Percentiles rank a stretch among this genome's conserved stretches.
Conservation (phyloP, 2,329 filamentous ascomycete species). For the Fusarium sp. region DNA sequence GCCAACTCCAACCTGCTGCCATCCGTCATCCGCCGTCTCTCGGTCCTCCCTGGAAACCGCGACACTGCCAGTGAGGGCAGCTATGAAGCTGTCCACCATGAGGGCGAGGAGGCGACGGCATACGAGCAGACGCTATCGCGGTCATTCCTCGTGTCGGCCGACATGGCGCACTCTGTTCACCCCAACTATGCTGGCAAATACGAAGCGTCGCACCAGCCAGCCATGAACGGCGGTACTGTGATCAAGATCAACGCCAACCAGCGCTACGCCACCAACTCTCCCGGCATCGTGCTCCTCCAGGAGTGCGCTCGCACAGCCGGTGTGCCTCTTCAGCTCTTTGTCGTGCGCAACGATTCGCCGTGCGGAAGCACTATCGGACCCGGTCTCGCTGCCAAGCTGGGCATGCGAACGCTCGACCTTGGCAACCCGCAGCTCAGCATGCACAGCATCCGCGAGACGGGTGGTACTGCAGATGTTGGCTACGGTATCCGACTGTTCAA, state of each 20-base stretch:
- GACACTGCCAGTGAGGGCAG: conserved; percentile 74
- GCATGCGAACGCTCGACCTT: conserved; percentile 88
- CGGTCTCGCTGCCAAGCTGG: conserved; percentile 90
- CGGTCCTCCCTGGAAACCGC: conserved; percentile 75
- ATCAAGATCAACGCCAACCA: conserved; percentile 99
- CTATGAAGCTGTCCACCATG: conserved; percentile 68
- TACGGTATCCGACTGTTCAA: conserved; percentile 88
- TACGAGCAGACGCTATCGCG: conserved; percentile 93
- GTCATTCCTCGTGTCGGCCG: conserved; percentile 94
- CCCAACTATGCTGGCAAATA: conserved; percentile 96
- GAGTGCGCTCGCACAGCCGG: conserved; percentile 80
- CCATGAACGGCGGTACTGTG: conserved; percentile 96
- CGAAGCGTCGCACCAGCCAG: conserved; percentile 88
- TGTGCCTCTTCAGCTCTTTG: conserved; percentile 94
- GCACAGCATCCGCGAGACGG: conserved; percentile 96
- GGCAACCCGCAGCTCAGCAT: conserved; percentile 96
- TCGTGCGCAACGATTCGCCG: conserved; percentile 93
- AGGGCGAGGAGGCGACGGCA: conserved; percentile 77
- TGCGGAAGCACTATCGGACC: conserved; percentile 98
- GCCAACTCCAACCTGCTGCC: conserved; percentile 94
- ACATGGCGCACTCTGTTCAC: conserved; percentile 97
- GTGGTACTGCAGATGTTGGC: conserved; percentile 87
- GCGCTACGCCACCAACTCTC: conserved; percentile 95
- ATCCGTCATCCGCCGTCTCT: conserved; percentile 86
- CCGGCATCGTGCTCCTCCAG: conserved; percentile 91